Evolutionary conservation across 257 asterid genomes (phyloP), one percentile per base, ranked within the genome.

Genomic region (Solanum etuberosum): DNA sequence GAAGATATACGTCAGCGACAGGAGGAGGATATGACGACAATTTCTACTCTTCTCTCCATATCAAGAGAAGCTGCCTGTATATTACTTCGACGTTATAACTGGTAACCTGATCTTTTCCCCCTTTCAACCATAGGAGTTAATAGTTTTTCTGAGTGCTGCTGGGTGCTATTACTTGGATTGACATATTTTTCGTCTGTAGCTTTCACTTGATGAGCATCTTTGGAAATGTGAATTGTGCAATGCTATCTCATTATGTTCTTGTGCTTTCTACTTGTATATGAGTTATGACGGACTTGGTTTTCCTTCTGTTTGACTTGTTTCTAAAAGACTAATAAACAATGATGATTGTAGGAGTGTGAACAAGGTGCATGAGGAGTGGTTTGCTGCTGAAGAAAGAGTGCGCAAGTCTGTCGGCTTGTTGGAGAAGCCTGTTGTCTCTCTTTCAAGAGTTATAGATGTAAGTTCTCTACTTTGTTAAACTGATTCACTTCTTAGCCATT

Each of bases 291-390:
- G 43, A 29, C 29, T 48, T n/a, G 77, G 59, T 54, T 80, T 87
- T 76, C 83, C 81, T 48, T 86, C 74, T 77, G 78, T 74, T 43
- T 59, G 81, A 63, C 74, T 61, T 27, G 21, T 61, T 77, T 83
- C 54, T 82, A 25, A 86, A 76, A 46, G 68, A 16, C 43, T 48
- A 29, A 37, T 78, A 43, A 65, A 67, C 29, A 51, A 87, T 88
- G 74, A 78, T 89, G 61, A 48, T 80, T 88, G 77, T 86, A 96
- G 99, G 99, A 94, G 93, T 90, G 98, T 93, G 88, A 96, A 90
- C 90, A 90, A 93, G 86, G 99, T 96, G 85, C 98, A 96, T 34
- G 99, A 96, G 85, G 94, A 90, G 89, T 96, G 99, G 99, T 96
- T 96, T 90, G 94, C 96, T 31, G 94, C 94, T 40, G 99, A 96